Percentiles rank a stretch among this genome's conserved stretches.
Conservation (phyloP, 208 protist species). For the Tritrichomonas musculus region DNA sequence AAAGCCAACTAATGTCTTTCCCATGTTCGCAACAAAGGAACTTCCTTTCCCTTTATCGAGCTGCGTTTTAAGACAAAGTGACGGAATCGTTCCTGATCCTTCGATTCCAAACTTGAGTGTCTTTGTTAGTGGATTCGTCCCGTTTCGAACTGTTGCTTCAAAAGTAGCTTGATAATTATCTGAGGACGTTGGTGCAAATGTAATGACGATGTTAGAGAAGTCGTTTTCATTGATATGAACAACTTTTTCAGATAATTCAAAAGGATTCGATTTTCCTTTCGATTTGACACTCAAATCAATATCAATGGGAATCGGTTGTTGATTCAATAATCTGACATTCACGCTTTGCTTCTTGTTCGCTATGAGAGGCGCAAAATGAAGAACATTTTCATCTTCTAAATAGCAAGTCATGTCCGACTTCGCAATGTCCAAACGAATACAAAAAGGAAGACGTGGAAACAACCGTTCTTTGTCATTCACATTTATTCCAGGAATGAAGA, state of each 20-base stretch:
- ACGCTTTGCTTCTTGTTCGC: neutral
- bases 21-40: neutral
- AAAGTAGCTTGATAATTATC: neutral
- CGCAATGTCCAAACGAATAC: neutral
- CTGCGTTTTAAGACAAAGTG: neutral
- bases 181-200: neutral
- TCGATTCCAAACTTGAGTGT: neutral
- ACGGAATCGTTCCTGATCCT: neutral
- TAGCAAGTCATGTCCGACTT: neutral
- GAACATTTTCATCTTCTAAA: neutral
- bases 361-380: neutral
- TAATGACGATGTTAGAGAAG: neutral
- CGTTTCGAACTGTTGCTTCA: neutral
- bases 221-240: neutral
- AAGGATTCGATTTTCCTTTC: neutral
- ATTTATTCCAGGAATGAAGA: neutral
- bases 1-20: constrained; percentile 9
- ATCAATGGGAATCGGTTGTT: neutral
- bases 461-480: neutral
- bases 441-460: neutral
- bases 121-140: neutral
- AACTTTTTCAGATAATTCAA: neutral
- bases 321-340: neutral
- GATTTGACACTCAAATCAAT: neutral
- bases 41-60: neutral